Conservation (phyloP, 768 basidiomycete genomes). For the Hemileccinum impolitum region DNA sequence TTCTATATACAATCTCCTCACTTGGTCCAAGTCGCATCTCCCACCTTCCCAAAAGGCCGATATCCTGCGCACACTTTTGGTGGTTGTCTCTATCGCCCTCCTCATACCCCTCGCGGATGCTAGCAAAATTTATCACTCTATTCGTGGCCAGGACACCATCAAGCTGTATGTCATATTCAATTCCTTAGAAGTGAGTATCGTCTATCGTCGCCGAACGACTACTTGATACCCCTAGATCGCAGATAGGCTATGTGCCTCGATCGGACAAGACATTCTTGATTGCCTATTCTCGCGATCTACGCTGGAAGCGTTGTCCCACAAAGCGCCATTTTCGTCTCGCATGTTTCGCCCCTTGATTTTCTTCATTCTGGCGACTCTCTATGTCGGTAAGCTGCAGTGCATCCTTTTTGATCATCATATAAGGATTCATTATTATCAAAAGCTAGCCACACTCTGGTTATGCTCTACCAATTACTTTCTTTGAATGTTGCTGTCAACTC, state of each 20-base stretch:
- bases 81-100: slow-evolving; percentile 69
- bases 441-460: slow-evolving; percentile 91
- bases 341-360: slow-evolving; percentile 80
- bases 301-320: slow-evolving; percentile 65
- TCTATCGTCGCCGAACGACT: neutral
- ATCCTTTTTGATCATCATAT: neutral
- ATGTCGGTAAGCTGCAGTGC: slow-evolving; percentile 59
- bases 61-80: slow-evolving; percentile 75
- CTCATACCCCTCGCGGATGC: slow-evolving; percentile 86
- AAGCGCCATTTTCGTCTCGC: slow-evolving; percentile 55
- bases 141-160: slow-evolving; percentile 97
- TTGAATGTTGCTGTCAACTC: slow-evolving; percentile 98
- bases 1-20: slow-evolving; percentile 48
- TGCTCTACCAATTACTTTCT: slow-evolving; percentile 92
- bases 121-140: slow-evolving; percentile 96
- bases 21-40: slow-evolving; percentile 51
- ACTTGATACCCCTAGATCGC: slow-evolving; percentile 62
- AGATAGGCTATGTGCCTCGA: slow-evolving; percentile 90
- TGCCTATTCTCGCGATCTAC: slow-evolving; percentile 94
- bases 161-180: slow-evolving; percentile 99
- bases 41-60: slow-evolving; percentile 92
- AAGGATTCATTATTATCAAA: neutral
- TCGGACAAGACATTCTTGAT: slow-evolving; percentile 96
- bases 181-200: slow-evolving; percentile 81
- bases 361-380: slow-evolving; percentile 77